Evolutionary conservation across 2,329 filamentous ascomycete species (phyloP).

Genomic region (Talaromyces sp.): DNA sequence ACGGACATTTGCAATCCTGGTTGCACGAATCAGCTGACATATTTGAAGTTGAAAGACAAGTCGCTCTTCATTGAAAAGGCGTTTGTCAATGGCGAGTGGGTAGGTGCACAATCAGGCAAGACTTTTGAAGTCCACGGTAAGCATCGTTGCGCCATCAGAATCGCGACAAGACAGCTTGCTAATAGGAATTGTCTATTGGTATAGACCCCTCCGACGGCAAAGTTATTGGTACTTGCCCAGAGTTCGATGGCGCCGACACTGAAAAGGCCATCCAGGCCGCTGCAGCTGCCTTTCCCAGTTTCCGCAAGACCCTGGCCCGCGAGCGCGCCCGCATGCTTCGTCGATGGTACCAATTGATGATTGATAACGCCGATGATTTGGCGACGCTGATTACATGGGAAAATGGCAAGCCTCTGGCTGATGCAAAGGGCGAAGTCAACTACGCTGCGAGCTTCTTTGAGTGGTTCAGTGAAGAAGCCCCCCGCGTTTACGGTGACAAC

Average conservation of each 20-base stretch:
- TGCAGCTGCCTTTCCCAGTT: conserved; percentile 59
- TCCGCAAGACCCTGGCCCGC: conserved; percentile 56
- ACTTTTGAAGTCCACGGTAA: conserved; percentile 80
- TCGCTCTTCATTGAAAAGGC: conserved; percentile 78
- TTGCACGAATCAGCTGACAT: background rate
- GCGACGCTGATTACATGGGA: conserved; percentile 64
- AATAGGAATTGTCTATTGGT: background rate
- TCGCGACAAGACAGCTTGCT: background rate
- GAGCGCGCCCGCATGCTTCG: conserved; percentile 58
- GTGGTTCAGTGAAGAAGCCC: conserved; percentile 61
- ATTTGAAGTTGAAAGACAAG: conserved; percentile 63
- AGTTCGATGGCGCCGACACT: conserved; percentile 74
- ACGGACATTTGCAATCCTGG: conserved; percentile 9
- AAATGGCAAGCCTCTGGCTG: conserved; percentile 62
- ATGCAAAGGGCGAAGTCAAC: conserved; percentile 54
- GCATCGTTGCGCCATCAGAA: conserved; percentile 3
- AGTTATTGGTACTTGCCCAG: conserved; percentile 72
- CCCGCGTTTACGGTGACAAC: conserved; percentile 54
- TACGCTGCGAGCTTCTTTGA: conserved; percentile 58
- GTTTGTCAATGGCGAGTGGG: conserved; percentile 92
- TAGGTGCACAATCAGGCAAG: conserved; percentile 76
- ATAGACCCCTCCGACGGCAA: conserved; percentile 77
- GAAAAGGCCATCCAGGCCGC: conserved; percentile 80
- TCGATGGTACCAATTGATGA: conserved; percentile 63
- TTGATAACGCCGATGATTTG: conserved; percentile 61